These are phyloP conservation scores for cucumber (Cucumis sativus) DNA, from an alignment of 306 rosid species.

Conservation along the genomic window DNA sequence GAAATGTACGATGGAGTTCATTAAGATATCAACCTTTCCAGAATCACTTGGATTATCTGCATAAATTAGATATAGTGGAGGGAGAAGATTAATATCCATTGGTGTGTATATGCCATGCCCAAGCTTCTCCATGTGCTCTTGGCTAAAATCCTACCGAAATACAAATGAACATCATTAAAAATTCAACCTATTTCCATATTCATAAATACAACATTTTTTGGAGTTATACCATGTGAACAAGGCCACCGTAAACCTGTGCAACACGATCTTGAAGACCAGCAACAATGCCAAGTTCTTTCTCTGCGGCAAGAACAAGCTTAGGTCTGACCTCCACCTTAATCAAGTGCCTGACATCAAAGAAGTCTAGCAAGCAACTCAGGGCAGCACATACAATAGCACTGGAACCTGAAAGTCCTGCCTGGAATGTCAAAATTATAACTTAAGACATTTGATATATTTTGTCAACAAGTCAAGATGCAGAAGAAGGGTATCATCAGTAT, in stretches of 20 bases:
- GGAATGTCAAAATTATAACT: slow-evolving; percentile 25
- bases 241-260: slow-evolving; percentile 81
- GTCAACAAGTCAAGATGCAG: background rate
- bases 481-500: background rate
- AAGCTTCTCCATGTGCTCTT: slow-evolving; percentile 55
- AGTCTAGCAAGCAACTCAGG: slow-evolving; percentile 73
- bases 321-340: slow-evolving; percentile 66
- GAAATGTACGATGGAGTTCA: background rate
- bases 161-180: background rate
- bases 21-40: slow-evolving; percentile 55
- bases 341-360: slow-evolving; percentile 54
- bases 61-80: slow-evolving; percentile 66
- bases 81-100: slow-evolving; percentile 67
- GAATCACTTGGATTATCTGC: slow-evolving; percentile 94
- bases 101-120: slow-evolving; percentile 73
- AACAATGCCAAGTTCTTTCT: slow-evolving; percentile 82
- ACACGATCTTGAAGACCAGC: slow-evolving; percentile 98
- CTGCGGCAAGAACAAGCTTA: slow-evolving; percentile 63
- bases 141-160: slow-evolving; percentile 56
- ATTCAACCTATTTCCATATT: background rate
- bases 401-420: slow-evolving; percentile 94
- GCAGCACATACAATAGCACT: slow-evolving; percentile 89
- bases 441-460: background rate
- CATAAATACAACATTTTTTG: background rate
- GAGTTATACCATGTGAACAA: slow-evolving; percentile 62